Evolutionary conservation across 2,329 filamentous ascomycete species (phyloP), one percentile per base, ranked within the genome.

Genomic region (Colletotrichum sp.): DNA sequence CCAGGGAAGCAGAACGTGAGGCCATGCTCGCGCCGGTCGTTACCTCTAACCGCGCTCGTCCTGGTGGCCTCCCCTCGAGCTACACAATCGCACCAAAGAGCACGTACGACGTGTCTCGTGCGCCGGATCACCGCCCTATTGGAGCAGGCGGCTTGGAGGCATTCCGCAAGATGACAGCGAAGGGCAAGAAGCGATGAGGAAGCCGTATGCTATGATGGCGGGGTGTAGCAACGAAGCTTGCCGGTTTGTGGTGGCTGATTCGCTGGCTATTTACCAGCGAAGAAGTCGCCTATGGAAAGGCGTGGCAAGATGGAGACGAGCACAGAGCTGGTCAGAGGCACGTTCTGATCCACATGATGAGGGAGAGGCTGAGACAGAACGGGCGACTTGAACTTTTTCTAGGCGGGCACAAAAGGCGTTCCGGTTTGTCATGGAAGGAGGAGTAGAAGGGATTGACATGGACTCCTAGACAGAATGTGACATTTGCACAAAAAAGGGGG

Each of bases 111-210:
- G 87, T 89, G 24, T 84, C 84, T 32, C 85, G 87, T 55, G 87
- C 85, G 6, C 84, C 87, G 8, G 90, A 91, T 78, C 90, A 90
- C 78, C 87, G 90, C 57, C 92, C 92, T 13, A 90, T 93, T 77
- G 92, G 92, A 68, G 89, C 91, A n/a, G 88, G 88, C 76, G 92
- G 92, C 75, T 87, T 91, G 82, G 92, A 93, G 78, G 92, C 92
- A 2, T 93, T 93, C 85, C 88, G 91, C 77, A 92, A 89, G 85
- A 93, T 93, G 89, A 92, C 91, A 12, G 89, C 91, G 80, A 93
- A 91, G 84, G 88, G 88, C 77, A 93, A 92, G 86, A 91, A 91
- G 85, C 77, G 78, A 32, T 76, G 73, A 69, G 60, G 34, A 34
- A 21, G 15, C 13, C 13, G n/a, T 24, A 18, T 32, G 28, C n/a